phyloP scores from a whole-genome alignment of 2,329 filamentous ascomycete genomes.

The Allantophomopsis lycopodina region DNA sequence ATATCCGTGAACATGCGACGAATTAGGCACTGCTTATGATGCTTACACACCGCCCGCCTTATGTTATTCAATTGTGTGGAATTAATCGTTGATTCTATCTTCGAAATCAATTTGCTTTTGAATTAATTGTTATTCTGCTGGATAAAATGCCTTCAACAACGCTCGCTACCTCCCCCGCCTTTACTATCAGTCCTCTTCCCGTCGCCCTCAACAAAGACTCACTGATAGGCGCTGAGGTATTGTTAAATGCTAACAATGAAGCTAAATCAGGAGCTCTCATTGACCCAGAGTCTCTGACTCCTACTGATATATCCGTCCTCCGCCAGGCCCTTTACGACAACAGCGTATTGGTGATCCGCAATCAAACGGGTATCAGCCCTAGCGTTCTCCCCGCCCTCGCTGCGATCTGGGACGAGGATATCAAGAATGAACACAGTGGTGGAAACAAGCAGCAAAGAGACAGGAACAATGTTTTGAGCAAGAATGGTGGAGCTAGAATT shows the following conservation, averaged over 20 bases:
- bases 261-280: too few relatives aligned
- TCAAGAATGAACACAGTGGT: conserved; percentile 2
- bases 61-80: too few relatives aligned
- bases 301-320: conserved; percentile 1
- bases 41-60: too few relatives aligned
- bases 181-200: neutral
- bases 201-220: neutral
- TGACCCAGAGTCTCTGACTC: neutral
- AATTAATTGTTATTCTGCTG: too few relatives aligned
- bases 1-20: too few relatives aligned
- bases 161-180: neutral
- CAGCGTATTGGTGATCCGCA: conserved; percentile 5
- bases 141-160: conserved; percentile 3
- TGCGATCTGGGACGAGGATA: conserved; percentile 3
- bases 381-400: conserved; percentile 2
- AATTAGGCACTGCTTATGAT: conserved; percentile 2
- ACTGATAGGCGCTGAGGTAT: conserved; percentile 1
- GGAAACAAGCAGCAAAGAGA: conserved; percentile 2
- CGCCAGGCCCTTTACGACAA: conserved; percentile 6
- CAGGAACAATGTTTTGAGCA: conserved; percentile 3
- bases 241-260: neutral
- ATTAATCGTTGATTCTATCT: too few relatives aligned
- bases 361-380: conserved; percentile 5
- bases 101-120: too few relatives aligned
- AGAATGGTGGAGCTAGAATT: conserved; percentile 2